Base-by-base conservation (phyloP, 768 basidiomycete genomes). In the Amylocystis lapponica region DNA sequence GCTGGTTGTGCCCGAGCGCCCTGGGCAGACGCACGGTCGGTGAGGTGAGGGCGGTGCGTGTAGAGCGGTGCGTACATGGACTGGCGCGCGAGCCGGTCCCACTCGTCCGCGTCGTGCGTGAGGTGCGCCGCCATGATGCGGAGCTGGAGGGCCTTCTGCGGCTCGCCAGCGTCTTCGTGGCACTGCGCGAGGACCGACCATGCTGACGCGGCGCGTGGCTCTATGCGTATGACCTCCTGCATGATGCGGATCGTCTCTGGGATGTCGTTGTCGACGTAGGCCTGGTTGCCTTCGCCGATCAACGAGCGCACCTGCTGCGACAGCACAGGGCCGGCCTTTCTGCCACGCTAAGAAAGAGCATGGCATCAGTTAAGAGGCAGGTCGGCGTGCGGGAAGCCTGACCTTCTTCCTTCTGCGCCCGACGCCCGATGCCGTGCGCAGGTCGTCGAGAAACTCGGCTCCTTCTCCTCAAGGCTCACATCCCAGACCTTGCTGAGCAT, bases 141-240 rank as follows among this genome's bases (percentile, higher is more conserved):
- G 39, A 92, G 72, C 58, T 92, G 87, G 11, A 95, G 66, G 0
- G 83, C 85, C 48, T 83, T 86, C 39, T 84, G 72, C 2, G 61
- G 59, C 45, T 94, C 78, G 5, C 75, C 70, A 59, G 78, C 64
- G 53, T 92, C 88, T 26, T 80, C 75, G 57, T 91, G 85, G 54
- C 88, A 89, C 50, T 84, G 78, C 2, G 87, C 90, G 5, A 97
- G 76, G 0, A 92, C 88, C 7, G 81, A 78, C 94, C 94, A 99
- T 1, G 92, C 87, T 2, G 78, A 66, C 0, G 75, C 70, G 2
- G 91, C 86, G 14, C 86, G 78, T 2, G 94, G 91, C 59, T 99
- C 95, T 43, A 93, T 89, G 8, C 90, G 79, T 41, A 99, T 91
- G 51, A 96, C 88, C 57, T 98, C 91, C 58, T 85, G 82, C 78